Evolutionary conservation across 441 rosid genomes (phyloP).

Genomic region (Populus hybrid): DNA sequence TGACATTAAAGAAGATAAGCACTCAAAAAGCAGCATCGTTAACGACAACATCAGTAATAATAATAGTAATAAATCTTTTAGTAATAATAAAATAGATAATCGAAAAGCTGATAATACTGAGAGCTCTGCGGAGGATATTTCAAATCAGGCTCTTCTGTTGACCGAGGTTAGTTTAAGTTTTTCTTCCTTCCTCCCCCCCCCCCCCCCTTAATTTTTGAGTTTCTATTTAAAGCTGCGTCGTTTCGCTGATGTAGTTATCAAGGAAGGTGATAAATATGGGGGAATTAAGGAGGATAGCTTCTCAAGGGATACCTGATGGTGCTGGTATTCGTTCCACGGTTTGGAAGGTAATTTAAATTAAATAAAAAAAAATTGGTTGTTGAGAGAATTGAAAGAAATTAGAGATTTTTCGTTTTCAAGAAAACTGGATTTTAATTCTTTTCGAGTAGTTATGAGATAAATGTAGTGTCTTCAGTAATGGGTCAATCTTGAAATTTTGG

Average conservation of each 20-base stretch:
- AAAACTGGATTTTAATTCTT: background rate
- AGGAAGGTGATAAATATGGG: constrained; percentile 77
- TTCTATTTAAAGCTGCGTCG: constrained; percentile 2
- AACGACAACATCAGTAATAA: constrained; percentile 3
- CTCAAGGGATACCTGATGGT: constrained; percentile 79
- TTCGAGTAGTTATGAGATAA: background rate
- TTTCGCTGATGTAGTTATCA: constrained; percentile 48
- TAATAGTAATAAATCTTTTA: too few species aligned
- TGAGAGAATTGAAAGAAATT: background rate
- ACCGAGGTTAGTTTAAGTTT: constrained; percentile 52
- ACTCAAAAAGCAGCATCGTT: constrained; percentile 26
- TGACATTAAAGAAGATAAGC: constrained; percentile 30
- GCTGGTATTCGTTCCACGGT: constrained; percentile 79
- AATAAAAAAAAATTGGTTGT: too few species aligned
- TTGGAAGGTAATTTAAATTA: constrained; percentile 62
- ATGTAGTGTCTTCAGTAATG: background rate
- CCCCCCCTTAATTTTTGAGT: background rate
- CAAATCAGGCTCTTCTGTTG: constrained; percentile 76
- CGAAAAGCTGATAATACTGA: constrained; percentile 19
- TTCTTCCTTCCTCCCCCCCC: background rate
- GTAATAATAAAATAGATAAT: background rate
- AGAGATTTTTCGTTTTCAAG: background rate
- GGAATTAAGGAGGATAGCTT: constrained; percentile 79
- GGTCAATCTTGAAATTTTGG: background rate
- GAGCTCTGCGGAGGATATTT: constrained; percentile 60